These are phyloP conservation scores for Gracilaria vermiculophylla DNA, from an alignment of 23 red algal species.

Conservation along the genomic window DNA sequence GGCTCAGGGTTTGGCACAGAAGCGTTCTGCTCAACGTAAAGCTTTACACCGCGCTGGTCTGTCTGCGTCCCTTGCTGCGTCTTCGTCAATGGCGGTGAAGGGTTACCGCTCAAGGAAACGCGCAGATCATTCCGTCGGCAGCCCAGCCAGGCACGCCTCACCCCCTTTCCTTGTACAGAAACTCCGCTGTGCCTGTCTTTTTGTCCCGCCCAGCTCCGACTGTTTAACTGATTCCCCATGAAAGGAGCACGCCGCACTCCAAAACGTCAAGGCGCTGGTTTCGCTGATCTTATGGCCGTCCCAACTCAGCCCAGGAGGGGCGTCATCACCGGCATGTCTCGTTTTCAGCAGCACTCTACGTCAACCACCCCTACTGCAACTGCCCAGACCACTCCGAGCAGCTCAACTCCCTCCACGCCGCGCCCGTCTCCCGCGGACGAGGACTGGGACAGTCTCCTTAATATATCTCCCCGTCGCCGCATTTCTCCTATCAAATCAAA, in stretches of 20 bases:
- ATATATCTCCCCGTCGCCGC: slow-evolving; percentile 22
- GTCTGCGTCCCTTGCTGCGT: too few species aligned
- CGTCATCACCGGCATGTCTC: slow-evolving; percentile 45
- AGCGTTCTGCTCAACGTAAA: too few species aligned
- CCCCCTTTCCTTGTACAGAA: background rate
- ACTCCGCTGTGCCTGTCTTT: background rate
- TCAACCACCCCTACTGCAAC: background rate
- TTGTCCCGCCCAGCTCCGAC: background rate
- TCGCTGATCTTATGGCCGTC: slow-evolving; percentile 40
- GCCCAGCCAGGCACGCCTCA: background rate
- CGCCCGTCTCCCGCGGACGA: slow-evolving; percentile 13
- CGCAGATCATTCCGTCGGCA: background rate
- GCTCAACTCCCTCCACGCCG: slow-evolving; percentile 25
- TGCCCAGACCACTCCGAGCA: background rate
- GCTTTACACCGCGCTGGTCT: too few species aligned
- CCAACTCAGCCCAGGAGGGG: background rate
- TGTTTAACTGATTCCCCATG: slow-evolving; percentile 38
- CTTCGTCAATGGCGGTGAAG: background rate
- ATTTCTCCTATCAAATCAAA: slow-evolving; percentile 20
- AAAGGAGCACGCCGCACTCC: slow-evolving; percentile 56
- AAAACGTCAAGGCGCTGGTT: slow-evolving; percentile 20
- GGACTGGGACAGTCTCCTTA: slow-evolving; percentile 45
- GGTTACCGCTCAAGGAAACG: background rate
- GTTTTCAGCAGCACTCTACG: background rate
- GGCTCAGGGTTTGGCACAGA: too few species aligned